Percentiles rank a stretch among this genome's conserved stretches.
Evolutionary conservation across 2,329 filamentous ascomycete genomes (phyloP).

Genomic region (Phyllosticta capitalensis): DNA sequence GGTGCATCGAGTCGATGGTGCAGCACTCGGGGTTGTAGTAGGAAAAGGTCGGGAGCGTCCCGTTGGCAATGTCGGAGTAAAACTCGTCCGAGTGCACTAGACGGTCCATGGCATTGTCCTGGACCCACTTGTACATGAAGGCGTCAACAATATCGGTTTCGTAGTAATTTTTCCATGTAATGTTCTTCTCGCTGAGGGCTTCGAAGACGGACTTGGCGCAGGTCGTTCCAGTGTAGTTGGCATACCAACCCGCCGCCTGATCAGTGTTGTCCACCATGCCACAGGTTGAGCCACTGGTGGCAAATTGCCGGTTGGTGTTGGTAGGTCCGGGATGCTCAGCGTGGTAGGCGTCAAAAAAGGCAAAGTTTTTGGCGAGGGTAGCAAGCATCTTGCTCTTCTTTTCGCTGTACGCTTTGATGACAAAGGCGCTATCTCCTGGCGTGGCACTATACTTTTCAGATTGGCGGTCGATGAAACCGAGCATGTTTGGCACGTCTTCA

Average conservation of each 20-base stretch:
- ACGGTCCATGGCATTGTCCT: conserved; percentile 27
- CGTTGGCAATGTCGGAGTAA: conserved; percentile 17
- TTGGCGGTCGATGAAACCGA: conserved; percentile 31
- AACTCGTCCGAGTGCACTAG: conserved; percentile 20
- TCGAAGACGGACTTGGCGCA: conserved; percentile 29
- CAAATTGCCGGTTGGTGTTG: conserved; percentile 32
- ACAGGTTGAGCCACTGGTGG: conserved; percentile 28
- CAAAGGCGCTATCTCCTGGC: conserved; percentile 27
- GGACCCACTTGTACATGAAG: conserved; percentile 30
- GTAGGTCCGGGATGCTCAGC: conserved; percentile 32
- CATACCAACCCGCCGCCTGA: conserved; percentile 19
- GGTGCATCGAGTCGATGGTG: conserved; percentile 29
- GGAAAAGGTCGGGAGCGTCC: conserved; percentile 18
- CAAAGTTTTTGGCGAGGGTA: conserved; percentile 29
- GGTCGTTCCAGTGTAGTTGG: conserved; percentile 24
- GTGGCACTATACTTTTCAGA: conserved; percentile 28
- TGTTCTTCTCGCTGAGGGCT: conserved; percentile 25
- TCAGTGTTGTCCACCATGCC: conserved; percentile 24
- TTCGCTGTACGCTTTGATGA: conserved; percentile 29
- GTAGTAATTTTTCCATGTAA: conserved; percentile 34
- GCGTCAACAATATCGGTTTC: conserved; percentile 30
- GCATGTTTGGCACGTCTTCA: conserved; percentile 29
- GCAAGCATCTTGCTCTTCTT: conserved; percentile 26
- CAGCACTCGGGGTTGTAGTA: conserved; percentile 23
- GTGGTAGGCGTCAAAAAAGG: conserved; percentile 30